phyloP scores from a whole-genome alignment of 129 eudicot species.

The Oenanthe sinensis region DNA sequence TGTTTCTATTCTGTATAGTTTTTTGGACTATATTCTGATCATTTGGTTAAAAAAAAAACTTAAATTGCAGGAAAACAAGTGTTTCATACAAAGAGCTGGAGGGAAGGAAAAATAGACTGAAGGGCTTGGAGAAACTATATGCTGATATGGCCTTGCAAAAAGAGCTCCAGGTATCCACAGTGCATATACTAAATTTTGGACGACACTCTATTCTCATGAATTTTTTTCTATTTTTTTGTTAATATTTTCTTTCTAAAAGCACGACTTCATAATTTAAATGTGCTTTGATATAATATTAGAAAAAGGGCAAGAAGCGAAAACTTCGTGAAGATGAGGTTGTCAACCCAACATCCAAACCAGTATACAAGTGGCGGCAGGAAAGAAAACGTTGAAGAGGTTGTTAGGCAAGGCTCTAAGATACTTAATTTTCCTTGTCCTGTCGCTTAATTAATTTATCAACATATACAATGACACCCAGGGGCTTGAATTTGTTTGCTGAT shows the following conservation, averaged over 20 bases:
- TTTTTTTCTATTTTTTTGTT: background rate
- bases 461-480: background rate
- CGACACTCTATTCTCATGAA: background rate
- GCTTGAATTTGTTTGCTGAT: background rate
- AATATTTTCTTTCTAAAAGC: background rate
- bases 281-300: constrained; percentile 28
- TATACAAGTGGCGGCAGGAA: constrained; percentile 76
- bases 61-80: constrained; percentile 43
- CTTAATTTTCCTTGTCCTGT: background rate
- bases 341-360: constrained; percentile 51
- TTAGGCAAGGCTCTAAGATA: background rate
- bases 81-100: constrained; percentile 69
- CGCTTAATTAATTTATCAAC: background rate
- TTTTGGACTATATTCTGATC: background rate
- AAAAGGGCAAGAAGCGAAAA: constrained; percentile 75
- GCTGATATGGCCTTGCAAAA: constrained; percentile 73
- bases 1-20: background rate
- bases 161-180: constrained; percentile 58
- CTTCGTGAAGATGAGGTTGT: constrained; percentile 82
- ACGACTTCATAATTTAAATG: background rate
- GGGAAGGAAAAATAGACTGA: constrained; percentile 52
- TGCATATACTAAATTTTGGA: background rate
- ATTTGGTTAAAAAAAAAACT: background rate
- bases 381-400: constrained; percentile 53
- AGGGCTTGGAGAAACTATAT: constrained; percentile 56